phyloP scores from a whole-genome alignment of 768 basidiomycete genomes.

The Boletales sp. region DNA sequence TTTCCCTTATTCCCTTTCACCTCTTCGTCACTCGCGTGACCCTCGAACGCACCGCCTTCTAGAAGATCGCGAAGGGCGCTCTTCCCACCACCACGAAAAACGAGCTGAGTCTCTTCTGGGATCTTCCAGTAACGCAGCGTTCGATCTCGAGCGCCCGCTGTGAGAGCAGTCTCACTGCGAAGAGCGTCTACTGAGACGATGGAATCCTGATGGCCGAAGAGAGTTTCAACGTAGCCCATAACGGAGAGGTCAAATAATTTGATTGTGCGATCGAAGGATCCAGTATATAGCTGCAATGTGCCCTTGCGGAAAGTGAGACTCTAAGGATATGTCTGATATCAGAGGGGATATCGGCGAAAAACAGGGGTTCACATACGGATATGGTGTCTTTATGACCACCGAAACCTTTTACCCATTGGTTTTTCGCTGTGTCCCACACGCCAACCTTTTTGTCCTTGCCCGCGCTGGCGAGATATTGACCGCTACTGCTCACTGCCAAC shows the following conservation, averaged over 20 bases:
- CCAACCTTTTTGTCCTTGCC: slow-evolving; percentile 81
- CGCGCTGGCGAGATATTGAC: slow-evolving; percentile 79
- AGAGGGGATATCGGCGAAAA: slow-evolving; percentile 29
- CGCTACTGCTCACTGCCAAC: slow-evolving; percentile 83
- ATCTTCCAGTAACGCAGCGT: slow-evolving; percentile 96
- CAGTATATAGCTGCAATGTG: slow-evolving; percentile 64
- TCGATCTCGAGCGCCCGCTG: slow-evolving; percentile 86
- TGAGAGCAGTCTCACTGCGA: slow-evolving; percentile 79
- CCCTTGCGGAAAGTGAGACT: slow-evolving; percentile 73
- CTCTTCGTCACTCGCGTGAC: slow-evolving; percentile 48
- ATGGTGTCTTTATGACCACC: slow-evolving; percentile 72
- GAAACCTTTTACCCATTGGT: slow-evolving; percentile 77
- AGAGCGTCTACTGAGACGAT: slow-evolving; percentile 77
- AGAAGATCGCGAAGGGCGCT: slow-evolving; percentile 76
- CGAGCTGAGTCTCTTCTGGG: slow-evolving; percentile 89
- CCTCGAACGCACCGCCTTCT: slow-evolving; percentile 71
- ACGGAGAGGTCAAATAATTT: slow-evolving; percentile 83
- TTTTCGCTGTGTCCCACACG: slow-evolving; percentile 79
- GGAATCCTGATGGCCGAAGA: slow-evolving; percentile 95
- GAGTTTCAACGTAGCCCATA: slow-evolving; percentile 91
- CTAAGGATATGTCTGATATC: slow-evolving; percentile 32
- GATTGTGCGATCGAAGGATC: slow-evolving; percentile 82
- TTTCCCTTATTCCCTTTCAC: slow-evolving; percentile 34
- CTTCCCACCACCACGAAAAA: slow-evolving; percentile 92
- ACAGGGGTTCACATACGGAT: slow-evolving; percentile 52